Conservation (phyloP, 2,329 filamentous ascomycete species). For the Fusarium coffeatum region DNA sequence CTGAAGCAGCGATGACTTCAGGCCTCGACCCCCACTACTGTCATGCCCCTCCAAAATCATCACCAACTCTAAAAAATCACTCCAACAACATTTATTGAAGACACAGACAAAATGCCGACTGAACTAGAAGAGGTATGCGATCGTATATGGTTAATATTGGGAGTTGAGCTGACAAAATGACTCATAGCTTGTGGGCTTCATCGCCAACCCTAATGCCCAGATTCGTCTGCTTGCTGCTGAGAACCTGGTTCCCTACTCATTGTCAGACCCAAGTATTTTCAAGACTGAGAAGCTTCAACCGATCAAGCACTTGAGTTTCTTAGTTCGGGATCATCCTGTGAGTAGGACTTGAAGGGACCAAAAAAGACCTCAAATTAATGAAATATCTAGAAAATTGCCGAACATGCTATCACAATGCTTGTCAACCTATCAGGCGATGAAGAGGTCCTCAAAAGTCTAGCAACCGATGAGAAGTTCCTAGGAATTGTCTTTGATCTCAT, state of each 20-base stretch:
- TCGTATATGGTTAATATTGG: fast-evolving
- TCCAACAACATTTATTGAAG: conserved; percentile 9
- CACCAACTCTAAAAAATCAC: conserved; percentile 36
- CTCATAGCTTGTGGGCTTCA: conserved; percentile 86
- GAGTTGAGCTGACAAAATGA: conserved; percentile 14
- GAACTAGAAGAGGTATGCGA: conserved; percentile 77
- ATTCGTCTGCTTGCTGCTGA: conserved; percentile 88
- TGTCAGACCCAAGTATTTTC: conserved; percentile 80
- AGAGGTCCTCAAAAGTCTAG: conserved; percentile 78
- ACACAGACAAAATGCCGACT: conserved; percentile 69
- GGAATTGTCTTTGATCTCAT: conserved; percentile 78
- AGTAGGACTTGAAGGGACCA: conserved; percentile 45
- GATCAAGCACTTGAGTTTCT: conserved; percentile 85
- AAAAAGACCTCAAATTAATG: conserved; percentile 6
- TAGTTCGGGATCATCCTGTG: conserved; percentile 86
- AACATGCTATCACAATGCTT: conserved; percentile 90
- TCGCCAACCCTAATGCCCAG: conserved; percentile 90
- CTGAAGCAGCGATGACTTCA: conserved; percentile 48
- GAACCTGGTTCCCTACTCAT: conserved; percentile 85
- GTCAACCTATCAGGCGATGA: conserved; percentile 84
- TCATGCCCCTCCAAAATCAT: conserved; percentile 47
- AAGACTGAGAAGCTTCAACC: conserved; percentile 83
- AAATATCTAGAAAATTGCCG: conserved; percentile 79
- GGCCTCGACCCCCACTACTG: conserved; percentile 42
- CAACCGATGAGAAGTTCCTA: conserved; percentile 83